Conservation (phyloP, 1,284 basidiomycete species). For the Wallemia ichthyophaga region DNA sequence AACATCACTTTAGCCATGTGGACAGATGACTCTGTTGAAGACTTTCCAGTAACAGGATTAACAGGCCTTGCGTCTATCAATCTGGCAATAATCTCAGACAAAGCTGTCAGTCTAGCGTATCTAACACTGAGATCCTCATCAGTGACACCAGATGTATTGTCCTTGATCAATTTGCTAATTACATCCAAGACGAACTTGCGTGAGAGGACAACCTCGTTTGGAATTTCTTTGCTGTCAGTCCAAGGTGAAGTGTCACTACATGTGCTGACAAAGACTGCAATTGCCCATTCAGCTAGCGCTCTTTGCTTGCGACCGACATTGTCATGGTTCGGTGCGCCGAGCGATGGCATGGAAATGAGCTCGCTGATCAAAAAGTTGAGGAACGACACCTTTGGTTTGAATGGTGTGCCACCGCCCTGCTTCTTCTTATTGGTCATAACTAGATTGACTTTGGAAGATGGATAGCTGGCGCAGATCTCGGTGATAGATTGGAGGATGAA, state of each 20-base stretch:
- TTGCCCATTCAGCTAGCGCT: conserved; percentile 43
- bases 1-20: conserved; percentile 94
- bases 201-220: conserved; percentile 45
- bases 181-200: conserved; percentile 74
- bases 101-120: conserved; percentile 64
- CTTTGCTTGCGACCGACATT: conserved; percentile 22
- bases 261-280: conserved; percentile 66
- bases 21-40: conserved; percentile 48
- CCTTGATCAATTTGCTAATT: conserved; percentile 60
- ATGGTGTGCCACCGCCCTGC: conserved; percentile 24
- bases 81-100: conserved; percentile 64
- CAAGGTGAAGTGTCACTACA: conserved; percentile 44
- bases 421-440: conserved; percentile 43
- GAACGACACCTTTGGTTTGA: conserved; percentile 18
- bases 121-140: conserved; percentile 38
- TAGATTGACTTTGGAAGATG: conserved; percentile 62
- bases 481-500: conserved; percentile 77
- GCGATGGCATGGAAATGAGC: conserved; percentile 41
- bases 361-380: conserved; percentile 49
- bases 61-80: conserved; percentile 40
- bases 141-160: conserved; percentile 22
- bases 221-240: conserved; percentile 41
- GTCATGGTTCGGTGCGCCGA: conserved; percentile 23
- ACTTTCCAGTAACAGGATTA: conserved; percentile 18
- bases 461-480: conserved; percentile 77